These are phyloP conservation scores for Trichoderma sp. DNA, from an alignment of 2,329 filamentous ascomycete species.

Conservation along the genomic window DNA sequence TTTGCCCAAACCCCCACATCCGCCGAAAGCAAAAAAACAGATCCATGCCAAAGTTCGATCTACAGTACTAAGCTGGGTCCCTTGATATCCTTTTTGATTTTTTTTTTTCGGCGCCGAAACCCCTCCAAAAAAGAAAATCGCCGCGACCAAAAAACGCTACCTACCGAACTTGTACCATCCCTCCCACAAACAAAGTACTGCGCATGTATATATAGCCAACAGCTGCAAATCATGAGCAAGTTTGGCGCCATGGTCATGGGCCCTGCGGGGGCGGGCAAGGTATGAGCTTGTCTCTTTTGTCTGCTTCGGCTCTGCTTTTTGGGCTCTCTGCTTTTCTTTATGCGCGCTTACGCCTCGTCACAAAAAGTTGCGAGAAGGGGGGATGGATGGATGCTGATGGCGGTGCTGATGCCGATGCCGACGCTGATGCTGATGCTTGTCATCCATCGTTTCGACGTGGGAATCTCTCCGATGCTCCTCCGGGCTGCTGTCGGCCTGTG, in stretches of 20 bases:
- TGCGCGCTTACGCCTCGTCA: slow-evolving; percentile 9
- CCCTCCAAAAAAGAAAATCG: background rate
- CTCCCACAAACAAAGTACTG: background rate
- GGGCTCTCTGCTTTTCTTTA: too few species aligned
- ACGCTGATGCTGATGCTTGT: background rate
- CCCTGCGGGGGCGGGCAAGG: slow-evolving; percentile 91
- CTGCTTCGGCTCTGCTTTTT: background rate
- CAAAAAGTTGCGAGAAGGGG: background rate
- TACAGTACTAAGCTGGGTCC: background rate
- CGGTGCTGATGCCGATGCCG: background rate
- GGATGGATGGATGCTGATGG: background rate
- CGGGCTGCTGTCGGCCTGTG: background rate
- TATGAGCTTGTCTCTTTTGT: slow-evolving; percentile 35
- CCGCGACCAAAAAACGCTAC: background rate
- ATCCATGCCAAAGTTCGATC: background rate
- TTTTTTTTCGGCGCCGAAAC: background rate
- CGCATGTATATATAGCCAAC: background rate
- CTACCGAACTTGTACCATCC: too few species aligned
- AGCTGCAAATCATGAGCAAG: slow-evolving; percentile 68
- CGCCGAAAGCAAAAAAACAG: background rate
- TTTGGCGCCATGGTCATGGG: slow-evolving; percentile 95
- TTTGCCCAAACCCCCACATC: background rate
- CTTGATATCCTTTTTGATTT: background rate
- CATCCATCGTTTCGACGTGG: background rate
- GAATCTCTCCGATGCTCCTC: background rate